phyloP scores from a whole-genome alignment of 176 grass and related monocot species.

The Aegilops sharonensis region DNA sequence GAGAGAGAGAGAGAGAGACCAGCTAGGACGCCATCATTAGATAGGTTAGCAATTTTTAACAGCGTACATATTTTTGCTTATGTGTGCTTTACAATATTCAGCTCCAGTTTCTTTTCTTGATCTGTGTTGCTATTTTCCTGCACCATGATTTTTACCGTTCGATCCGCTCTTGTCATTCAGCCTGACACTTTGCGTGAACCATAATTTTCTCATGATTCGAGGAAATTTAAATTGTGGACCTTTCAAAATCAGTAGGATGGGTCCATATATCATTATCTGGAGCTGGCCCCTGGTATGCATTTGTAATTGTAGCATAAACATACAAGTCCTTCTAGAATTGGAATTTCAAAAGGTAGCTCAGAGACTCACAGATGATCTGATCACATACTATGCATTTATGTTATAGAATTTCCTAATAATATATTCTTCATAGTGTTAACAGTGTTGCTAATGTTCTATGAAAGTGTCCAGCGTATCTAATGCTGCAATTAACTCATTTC shows the following conservation, averaged over 20 bases:
- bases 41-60: no score
- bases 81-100: no score
- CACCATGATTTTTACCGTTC: no score
- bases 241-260: slow-evolving; percentile 88
- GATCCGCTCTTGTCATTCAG: no score
- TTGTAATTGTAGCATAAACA: not conserved
- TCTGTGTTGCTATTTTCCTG: no score
- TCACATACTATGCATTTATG: not conserved
- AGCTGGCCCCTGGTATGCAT: slow-evolving; percentile 63
- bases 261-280: slow-evolving; percentile 79
- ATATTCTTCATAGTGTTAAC: not conserved
- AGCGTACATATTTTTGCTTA: no score
- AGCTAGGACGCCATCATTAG: no score
- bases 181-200: no score
- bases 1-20: no score
- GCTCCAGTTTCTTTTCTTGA: no score
- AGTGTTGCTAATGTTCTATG: not conserved
- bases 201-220: slow-evolving; percentile 19
- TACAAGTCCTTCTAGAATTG: not conserved
- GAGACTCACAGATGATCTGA: not conserved
- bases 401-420: not conserved
- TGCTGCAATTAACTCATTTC: not conserved
- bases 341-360: not conserved
- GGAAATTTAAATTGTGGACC: slow-evolving; percentile 93
- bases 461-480: not conserved